A percentile compares a stretch with the other conserved stretches of the same genome.
phyloP scores from a whole-genome alignment of 176 grass and related monocot genomes.

The Avena sativa region DNA sequence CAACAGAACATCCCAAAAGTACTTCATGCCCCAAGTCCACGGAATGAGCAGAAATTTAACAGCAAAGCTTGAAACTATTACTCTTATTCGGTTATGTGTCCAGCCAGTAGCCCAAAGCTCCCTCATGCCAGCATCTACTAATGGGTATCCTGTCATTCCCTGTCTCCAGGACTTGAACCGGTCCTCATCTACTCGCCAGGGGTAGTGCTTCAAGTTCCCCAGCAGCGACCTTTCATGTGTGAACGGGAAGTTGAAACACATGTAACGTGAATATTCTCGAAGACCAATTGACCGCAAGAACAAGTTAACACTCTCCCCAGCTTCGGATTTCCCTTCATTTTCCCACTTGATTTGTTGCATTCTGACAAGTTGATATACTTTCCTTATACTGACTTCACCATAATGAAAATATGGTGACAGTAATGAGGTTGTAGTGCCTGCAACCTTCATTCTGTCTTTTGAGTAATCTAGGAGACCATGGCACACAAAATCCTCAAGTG shows the following conservation, averaged over 20 bases:
- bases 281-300: conserved; percentile 82
- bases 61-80: conserved; percentile 81
- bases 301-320: conserved; percentile 69
- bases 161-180: conserved; percentile 91
- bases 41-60: conserved; percentile 87
- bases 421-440: conserved; percentile 75
- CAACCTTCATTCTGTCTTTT: conserved; percentile 75
- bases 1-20: conserved; percentile 94
- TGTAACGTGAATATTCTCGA: conserved; percentile 92
- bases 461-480: conserved; percentile 78
- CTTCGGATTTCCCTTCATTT: conserved; percentile 68
- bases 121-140: conserved; percentile 99
- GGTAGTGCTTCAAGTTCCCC: conserved; percentile 88
- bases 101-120: conserved; percentile 98
- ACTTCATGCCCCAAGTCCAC: conserved; percentile 98
- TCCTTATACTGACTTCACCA: conserved; percentile 88
- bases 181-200: conserved; percentile 71
- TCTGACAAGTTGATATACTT: conserved; percentile 71
- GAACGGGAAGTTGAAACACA: conserved; percentile 98
- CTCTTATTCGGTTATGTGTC: conserved; percentile 89
- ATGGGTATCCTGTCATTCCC: conserved; percentile 87
- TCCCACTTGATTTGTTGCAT: conserved; percentile 68
- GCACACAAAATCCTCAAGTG: conserved; percentile 75
- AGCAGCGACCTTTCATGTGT: conserved; percentile 82
- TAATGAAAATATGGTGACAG: conserved; percentile 92